Evolutionary conservation across 768 basidiomycete species (phyloP).

Genomic region (Lactifluus echinatus): DNA sequence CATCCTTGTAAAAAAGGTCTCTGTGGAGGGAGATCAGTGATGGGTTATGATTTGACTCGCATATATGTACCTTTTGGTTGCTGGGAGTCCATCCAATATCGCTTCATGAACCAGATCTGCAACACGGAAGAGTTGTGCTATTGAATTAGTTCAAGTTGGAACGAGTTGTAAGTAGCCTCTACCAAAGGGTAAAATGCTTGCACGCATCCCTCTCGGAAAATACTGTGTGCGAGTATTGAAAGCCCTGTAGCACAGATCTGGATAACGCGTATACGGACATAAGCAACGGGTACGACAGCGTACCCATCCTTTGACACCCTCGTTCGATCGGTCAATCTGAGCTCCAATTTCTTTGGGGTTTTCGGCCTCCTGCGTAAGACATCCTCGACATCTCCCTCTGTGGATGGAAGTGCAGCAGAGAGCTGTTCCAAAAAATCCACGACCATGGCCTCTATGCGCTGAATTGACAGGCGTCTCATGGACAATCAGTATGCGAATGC

Average conservation of each 20-base stretch:
- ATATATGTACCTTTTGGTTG: constrained; percentile 21
- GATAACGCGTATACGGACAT: neutral
- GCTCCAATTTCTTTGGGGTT: constrained; percentile 25
- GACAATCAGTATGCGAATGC: neutral
- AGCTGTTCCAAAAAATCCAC: constrained; percentile 12
- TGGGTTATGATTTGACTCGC: neutral
- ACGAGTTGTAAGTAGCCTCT: neutral
- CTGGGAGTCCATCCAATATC: constrained; percentile 40
- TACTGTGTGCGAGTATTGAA: constrained; percentile 25
- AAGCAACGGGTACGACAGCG: neutral
- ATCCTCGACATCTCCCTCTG: constrained; percentile 2
- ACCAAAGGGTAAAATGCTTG: constrained; percentile 39
- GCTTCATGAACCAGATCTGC: constrained; percentile 66
- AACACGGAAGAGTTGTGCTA: constrained; percentile 64
- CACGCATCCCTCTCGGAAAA: constrained; percentile 31
- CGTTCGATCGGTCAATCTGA: constrained; percentile 31
- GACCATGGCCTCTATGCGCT: constrained; percentile 12
- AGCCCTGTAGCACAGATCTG: constrained; percentile 18
- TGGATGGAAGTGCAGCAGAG: constrained; percentile 9
- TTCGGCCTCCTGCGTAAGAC: neutral
- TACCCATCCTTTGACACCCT: constrained; percentile 29
- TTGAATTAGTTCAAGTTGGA: neutral
- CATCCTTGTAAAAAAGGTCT: constrained; percentile 85
- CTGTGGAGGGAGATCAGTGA: constrained; percentile 31
- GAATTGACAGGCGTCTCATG: neutral